Conservation (phyloP, 108 stramenopile genomes). For the Cyclotella cryptica region DNA sequence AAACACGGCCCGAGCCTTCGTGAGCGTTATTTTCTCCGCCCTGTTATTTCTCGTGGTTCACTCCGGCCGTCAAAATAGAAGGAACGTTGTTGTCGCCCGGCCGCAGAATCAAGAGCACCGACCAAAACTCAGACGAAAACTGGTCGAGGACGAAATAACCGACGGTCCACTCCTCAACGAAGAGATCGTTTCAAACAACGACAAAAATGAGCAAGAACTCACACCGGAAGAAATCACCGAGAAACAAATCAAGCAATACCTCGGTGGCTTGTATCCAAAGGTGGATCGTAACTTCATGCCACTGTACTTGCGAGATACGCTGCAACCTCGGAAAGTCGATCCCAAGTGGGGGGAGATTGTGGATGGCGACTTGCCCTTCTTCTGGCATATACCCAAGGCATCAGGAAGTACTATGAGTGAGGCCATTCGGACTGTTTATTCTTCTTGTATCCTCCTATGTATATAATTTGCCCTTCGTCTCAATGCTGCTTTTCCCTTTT, state of each 20-base stretch:
- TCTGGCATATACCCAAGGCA: conserved; percentile 18
- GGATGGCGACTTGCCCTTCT: conserved; percentile 13
- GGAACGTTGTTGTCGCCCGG: not conserved
- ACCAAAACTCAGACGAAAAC: not conserved
- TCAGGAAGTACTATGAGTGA: conserved; percentile 3
- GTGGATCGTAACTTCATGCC: conserved; percentile 27
- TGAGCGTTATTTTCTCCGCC: not conserved
- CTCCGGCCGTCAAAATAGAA: not conserved
- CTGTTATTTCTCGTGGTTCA: not conserved
- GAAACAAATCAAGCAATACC: conserved; percentile 22
- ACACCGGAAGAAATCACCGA: conserved; percentile 8
- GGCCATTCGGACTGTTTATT: not conserved
- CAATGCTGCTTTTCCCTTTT: not conserved
- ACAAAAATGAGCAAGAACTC: not conserved
- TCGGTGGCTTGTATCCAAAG: conserved; percentile 35
- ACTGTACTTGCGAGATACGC: conserved; percentile 26
- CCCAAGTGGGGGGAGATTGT: conserved; percentile 15
- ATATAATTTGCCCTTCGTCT: too few relatives aligned
- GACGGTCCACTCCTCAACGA: not conserved
- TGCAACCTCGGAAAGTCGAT: conserved; percentile 6
- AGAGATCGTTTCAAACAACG: not conserved
- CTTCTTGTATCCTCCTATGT: not conserved
- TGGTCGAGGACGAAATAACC: not conserved
- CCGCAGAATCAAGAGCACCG: not conserved
- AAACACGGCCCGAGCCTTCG: not conserved